These are phyloP conservation scores for Medicago truncatula DNA, from an alignment of 306 rosid species.

Conservation along the genomic window DNA sequence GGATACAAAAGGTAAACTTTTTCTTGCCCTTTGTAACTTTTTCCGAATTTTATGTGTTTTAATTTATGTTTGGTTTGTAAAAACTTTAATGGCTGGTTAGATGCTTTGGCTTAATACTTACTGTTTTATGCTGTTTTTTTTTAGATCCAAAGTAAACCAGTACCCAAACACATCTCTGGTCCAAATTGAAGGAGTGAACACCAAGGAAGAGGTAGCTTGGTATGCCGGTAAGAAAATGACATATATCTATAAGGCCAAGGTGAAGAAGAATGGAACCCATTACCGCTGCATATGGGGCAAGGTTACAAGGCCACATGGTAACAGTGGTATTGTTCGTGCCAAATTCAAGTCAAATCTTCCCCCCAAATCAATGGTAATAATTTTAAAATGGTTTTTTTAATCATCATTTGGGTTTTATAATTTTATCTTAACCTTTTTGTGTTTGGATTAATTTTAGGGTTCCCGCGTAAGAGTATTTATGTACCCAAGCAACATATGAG, in stretches of 20 bases:
- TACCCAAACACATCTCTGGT: constrained; percentile 85
- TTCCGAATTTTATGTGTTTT: neutral
- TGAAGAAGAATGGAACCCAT: constrained; percentile 81
- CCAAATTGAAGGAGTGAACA: constrained; percentile 94
- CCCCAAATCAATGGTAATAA: constrained; percentile 83
- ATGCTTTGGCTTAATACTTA: neutral
- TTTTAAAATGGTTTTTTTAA: no score
- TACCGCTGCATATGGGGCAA: constrained; percentile 97
- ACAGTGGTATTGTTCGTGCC: constrained; percentile 91
- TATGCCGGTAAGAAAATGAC: constrained; percentile 87
- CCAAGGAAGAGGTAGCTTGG: constrained; percentile 93
- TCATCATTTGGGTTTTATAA: neutral
- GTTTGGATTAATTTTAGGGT: constrained; percentile 57
- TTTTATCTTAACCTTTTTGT: constrained; percentile 7
- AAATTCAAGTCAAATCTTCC: constrained; percentile 94
- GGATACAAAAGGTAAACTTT: constrained; percentile 86
- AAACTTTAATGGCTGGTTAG: constrained; percentile 4
- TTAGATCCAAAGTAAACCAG: constrained; percentile 90
- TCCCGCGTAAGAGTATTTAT: constrained; percentile 85
- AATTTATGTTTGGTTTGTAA: constrained; percentile 6
- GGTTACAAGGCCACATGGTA: constrained; percentile 87
- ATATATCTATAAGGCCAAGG: constrained; percentile 92
- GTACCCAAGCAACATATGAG: constrained; percentile 93
- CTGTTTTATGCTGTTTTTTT: neutral
- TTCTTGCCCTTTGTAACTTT: neutral